A percentile compares a stretch with the other conserved stretches of the same genome.
Conservation (phyloP, 306 rosid genomes). For the Lathyrus sativus region DNA sequence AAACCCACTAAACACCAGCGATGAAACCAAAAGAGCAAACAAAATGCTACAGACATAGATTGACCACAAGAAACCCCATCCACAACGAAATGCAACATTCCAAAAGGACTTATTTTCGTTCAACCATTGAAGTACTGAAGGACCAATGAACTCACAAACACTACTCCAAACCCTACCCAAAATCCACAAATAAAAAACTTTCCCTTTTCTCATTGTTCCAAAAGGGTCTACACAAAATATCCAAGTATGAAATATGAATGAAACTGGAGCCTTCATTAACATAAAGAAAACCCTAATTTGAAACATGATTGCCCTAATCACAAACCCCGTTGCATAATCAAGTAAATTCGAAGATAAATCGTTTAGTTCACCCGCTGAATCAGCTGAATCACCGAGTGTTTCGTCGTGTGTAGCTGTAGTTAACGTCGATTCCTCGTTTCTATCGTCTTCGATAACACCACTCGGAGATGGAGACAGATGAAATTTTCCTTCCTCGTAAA, state of each 20-base stretch:
- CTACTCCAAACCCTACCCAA: conserved; percentile 32
- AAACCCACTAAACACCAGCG: conserved; percentile 59
- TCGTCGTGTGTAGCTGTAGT: conserved; percentile 46
- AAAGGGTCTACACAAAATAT: conserved; percentile 61
- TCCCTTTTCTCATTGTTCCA: conserved; percentile 50
- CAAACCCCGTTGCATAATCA: conserved; percentile 52
- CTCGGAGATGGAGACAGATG: conserved; percentile 32
- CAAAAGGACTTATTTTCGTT: conserved; percentile 53
- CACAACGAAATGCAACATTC: conserved; percentile 59
- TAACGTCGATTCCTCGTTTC: conserved; percentile 55
- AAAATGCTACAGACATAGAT: conserved; percentile 62
- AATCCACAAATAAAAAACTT: conserved; percentile 23
- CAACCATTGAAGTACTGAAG: conserved; percentile 42
- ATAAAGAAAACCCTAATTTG: conserved; percentile 59
- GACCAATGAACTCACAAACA: conserved; percentile 41
- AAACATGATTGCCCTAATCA: conserved; percentile 60
- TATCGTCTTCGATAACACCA: conserved; percentile 38
- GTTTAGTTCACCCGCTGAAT: conserved; percentile 36
- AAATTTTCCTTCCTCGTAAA: conserved; percentile 25
- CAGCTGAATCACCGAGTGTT: conserved; percentile 35
- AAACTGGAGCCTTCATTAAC: conserved; percentile 54
- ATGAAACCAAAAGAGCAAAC: conserved; percentile 57
- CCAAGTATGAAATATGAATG: conserved; percentile 47
- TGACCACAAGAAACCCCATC: conserved; percentile 88
- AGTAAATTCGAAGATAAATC: conserved; percentile 51